Evolutionary conservation across 2,329 filamentous ascomycete genomes (phyloP).

Genomic region (Scolecobasidium constrictum): DNA sequence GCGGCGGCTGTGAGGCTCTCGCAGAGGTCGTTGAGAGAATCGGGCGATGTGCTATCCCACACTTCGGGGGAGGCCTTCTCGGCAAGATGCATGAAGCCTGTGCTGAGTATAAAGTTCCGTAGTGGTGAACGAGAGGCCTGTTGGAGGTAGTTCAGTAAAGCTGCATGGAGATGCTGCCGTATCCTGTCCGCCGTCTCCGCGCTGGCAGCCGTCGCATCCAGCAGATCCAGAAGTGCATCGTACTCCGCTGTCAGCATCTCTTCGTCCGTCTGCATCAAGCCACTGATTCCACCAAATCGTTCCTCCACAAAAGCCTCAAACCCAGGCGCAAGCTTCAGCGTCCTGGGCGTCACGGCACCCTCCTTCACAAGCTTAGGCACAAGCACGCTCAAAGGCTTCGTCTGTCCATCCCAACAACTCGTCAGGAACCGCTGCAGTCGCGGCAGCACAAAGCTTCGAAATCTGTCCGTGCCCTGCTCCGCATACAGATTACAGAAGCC

Average conservation of each 20-base stretch:
- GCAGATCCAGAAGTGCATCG: not conserved
- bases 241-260: not conserved
- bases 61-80: not conserved
- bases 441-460: slow-evolving; percentile 65
- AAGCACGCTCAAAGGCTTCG: not conserved
- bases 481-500: slow-evolving; percentile 76
- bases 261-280: not conserved
- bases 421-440: slow-evolving; percentile 54
- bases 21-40: not conserved
- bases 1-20: not conserved
- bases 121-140: not conserved
- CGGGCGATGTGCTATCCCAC: no score
- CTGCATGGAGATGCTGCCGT: not conserved
- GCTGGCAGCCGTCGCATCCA: not conserved
- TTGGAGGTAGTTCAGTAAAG: not conserved
- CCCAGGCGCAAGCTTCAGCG: not conserved
- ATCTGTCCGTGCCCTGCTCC: slow-evolving; percentile 60
- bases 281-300: not conserved
- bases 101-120: not conserved
- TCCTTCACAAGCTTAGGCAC: not conserved
- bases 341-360: not conserved
- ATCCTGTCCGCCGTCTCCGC: not conserved
- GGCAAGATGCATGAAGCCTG: not conserved
- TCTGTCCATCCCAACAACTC: not conserved
- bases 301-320: not conserved